Percentiles rank a stretch among this genome's conserved stretches.
Evolutionary conservation across 2,329 filamentous ascomycete species (phyloP).

Genomic region (Fusarium poae): DNA sequence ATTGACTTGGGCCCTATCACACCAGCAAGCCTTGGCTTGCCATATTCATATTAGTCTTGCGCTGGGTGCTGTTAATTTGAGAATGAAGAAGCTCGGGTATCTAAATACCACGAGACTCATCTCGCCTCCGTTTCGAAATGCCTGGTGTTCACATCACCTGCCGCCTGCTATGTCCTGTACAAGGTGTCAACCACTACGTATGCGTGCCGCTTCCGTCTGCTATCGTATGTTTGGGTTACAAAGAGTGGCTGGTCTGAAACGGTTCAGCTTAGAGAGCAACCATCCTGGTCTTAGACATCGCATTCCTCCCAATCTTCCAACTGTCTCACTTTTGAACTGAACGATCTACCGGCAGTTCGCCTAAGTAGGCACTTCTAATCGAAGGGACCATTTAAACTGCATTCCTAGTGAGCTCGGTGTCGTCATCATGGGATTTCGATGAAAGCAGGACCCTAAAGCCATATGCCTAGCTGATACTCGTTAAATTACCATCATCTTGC

Average conservation of each 20-base stretch:
- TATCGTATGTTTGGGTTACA: not conserved
- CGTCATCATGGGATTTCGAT: not conserved
- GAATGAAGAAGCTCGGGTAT: slow-evolving; percentile 7
- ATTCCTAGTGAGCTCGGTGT: slow-evolving; percentile 1
- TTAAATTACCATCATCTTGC: slow-evolving; percentile 5
- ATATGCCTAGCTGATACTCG: not conserved
- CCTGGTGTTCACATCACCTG: slow-evolving; percentile 4
- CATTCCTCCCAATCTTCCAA: slow-evolving; percentile 16
- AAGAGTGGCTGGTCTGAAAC: slow-evolving; percentile 18
- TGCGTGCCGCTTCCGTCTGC: slow-evolving; percentile 1
- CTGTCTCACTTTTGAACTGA: slow-evolving; percentile 21
- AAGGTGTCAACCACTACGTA: not conserved
- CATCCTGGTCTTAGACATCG: slow-evolving; percentile 8
- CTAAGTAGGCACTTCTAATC: not conserved
- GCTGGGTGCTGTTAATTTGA: slow-evolving; percentile 1
- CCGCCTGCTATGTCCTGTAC: not conserved
- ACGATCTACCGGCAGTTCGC: not conserved
- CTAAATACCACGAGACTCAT: slow-evolving; percentile 24
- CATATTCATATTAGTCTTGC: not conserved
- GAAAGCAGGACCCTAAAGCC: not conserved
- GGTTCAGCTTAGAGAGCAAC: slow-evolving; percentile 10
- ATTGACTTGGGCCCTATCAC: not conserved
- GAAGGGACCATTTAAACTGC: slow-evolving; percentile 6
- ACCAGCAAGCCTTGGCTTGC: not conserved
- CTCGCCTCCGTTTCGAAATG: slow-evolving; percentile 37